These are phyloP conservation scores for Pseudoneurospora amorphoporcata DNA, from an alignment of 495 filamentous ascomycete species.

Conservation along the genomic window DNA sequence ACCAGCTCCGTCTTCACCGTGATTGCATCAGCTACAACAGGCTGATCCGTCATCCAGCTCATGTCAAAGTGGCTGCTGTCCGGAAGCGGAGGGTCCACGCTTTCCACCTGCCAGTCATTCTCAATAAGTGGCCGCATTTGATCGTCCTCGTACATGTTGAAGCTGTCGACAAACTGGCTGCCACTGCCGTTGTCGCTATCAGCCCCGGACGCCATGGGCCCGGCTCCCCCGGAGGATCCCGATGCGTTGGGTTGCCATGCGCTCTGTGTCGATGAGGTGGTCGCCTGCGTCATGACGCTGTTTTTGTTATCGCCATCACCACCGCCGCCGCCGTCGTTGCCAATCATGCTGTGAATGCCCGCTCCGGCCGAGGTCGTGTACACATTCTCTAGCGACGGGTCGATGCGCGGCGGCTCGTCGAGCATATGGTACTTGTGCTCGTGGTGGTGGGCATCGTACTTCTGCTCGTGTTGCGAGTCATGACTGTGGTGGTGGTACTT, in stretches of 20 bases:
- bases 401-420: slow-evolving; percentile 6
- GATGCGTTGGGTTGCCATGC: not conserved
- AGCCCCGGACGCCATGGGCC: not conserved
- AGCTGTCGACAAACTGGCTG: not conserved
- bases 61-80: slow-evolving; percentile 16
- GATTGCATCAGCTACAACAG: not conserved
- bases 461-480: not conserved
- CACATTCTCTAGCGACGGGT: slow-evolving; percentile 13
- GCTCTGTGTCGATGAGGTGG: not conserved
- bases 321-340: not conserved
- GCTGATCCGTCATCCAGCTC: slow-evolving; percentile 9
- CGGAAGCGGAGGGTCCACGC: not conserved
- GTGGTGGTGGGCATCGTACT: not conserved
- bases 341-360: not conserved
- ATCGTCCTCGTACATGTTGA: not conserved
- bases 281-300: not conserved
- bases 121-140: not conserved
- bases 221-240: not conserved
- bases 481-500: not conserved
- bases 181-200: not conserved
- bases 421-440: not conserved
- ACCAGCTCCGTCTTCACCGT: not conserved
- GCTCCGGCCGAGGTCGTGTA: not conserved
- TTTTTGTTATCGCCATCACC: not conserved
- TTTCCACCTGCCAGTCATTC: not conserved